Conservation (phyloP, 2,329 filamentous ascomycete genomes). For the Alternaria triticina region DNA sequence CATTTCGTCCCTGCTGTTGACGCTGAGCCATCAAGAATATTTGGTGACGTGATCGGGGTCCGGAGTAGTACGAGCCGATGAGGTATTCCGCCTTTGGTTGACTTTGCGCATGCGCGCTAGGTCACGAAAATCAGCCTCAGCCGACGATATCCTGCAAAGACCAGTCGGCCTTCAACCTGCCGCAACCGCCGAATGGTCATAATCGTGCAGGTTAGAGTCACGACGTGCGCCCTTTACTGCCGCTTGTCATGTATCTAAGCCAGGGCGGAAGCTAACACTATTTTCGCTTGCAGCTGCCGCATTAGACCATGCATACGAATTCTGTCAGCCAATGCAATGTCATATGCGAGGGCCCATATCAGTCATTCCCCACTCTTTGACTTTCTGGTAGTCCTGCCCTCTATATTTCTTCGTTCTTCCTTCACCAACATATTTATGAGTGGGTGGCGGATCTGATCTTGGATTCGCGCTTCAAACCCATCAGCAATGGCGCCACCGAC, state of each 20-base stretch:
- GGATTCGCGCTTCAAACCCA: not conserved
- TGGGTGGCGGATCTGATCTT: not conserved
- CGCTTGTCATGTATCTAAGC: constrained; percentile 11
- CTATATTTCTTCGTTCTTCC: not conserved
- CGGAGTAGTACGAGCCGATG: not conserved
- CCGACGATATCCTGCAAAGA: constrained; percentile 3
- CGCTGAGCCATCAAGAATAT: not conserved
- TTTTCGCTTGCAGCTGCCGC: constrained; percentile 24
- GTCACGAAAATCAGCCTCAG: constrained; percentile 3
- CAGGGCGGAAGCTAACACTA: constrained; percentile 29
- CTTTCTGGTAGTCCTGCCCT: constrained; percentile 3
- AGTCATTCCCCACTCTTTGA: constrained; percentile 14
- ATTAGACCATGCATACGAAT: constrained; percentile 12
- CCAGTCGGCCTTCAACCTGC: not conserved
- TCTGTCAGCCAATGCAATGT: constrained; percentile 12
- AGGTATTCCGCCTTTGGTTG: not conserved
- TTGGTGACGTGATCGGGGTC: not conserved
- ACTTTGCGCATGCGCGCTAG: not conserved
- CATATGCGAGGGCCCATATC: constrained; percentile 5
- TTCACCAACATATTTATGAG: not conserved
- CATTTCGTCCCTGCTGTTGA: not conserved
- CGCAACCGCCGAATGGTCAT: not conserved
- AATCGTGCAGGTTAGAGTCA: constrained; percentile 9
- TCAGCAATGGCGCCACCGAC: constrained; percentile 26
- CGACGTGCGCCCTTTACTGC: not conserved